phyloP scores from a whole-genome alignment of 2,329 filamentous ascomycete genomes.

The Xylariaceae sp. region DNA sequence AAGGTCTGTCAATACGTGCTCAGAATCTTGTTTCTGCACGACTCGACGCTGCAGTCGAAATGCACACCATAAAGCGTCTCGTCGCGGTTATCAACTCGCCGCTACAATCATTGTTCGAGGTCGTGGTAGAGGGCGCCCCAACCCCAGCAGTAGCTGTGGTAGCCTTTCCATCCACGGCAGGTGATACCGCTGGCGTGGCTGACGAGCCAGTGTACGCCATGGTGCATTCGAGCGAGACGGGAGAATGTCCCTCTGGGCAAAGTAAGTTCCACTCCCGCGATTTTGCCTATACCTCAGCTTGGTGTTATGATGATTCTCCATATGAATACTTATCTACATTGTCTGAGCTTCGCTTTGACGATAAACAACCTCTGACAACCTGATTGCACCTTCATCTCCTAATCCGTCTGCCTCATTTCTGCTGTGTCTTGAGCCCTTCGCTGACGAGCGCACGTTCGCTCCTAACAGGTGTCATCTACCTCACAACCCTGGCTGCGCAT shows the following conservation, averaged over 20 bases:
- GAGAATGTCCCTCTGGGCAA: conserved; percentile 82
- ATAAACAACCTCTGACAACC: conserved; percentile 79
- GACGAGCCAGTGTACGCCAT: conserved; percentile 49
- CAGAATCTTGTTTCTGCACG: conserved; percentile 42
- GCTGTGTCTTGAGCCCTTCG: too few species aligned
- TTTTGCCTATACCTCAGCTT: conserved; percentile 13
- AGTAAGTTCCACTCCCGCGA: conserved; percentile 62
- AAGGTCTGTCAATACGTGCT: conserved; percentile 49
- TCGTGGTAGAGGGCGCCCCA: conserved; percentile 66
- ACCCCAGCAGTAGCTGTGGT: conserved; percentile 66
- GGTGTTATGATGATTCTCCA: conserved; percentile 75
- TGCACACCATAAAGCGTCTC: conserved; percentile 45
- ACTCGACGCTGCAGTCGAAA: conserved; percentile 21
- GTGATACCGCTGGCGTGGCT: conserved; percentile 25
- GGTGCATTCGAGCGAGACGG: conserved; percentile 81
- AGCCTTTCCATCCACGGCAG: conserved; percentile 49
- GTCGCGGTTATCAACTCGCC: conserved; percentile 63
- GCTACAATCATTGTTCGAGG: conserved; percentile 60
- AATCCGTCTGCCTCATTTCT: too few species aligned
- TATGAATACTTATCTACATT: conserved; percentile 99
- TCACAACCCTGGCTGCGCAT: conserved; percentile 30
- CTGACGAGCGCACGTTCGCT: too few species aligned
- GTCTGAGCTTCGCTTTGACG: conserved; percentile 88
- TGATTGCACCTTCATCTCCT: conserved; percentile 65
- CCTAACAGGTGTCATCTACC: conserved; percentile 28